These are phyloP conservation scores for Chiua virens DNA, from an alignment of 768 basidiomycete species.

Conservation along the genomic window DNA sequence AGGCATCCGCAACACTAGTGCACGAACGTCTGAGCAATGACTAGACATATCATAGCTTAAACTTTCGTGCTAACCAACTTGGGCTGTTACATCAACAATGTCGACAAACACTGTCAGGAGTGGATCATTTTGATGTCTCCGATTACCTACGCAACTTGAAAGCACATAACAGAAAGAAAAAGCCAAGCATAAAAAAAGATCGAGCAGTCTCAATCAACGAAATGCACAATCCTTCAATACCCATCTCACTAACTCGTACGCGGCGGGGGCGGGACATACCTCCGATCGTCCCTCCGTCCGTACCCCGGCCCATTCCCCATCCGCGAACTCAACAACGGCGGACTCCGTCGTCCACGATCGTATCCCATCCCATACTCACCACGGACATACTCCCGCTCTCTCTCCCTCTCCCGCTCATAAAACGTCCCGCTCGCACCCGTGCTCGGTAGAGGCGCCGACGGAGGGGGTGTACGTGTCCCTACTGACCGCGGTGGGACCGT, in stretches of 20 bases:
- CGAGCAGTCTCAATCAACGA: too few relatives aligned
- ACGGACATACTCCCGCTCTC: slow-evolving; percentile 39
- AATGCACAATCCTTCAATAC: too few relatives aligned
- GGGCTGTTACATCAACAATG: too few relatives aligned
- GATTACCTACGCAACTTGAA: too few relatives aligned
- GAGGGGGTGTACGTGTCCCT: slow-evolving; percentile 22
- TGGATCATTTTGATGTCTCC: too few relatives aligned
- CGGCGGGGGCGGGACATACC: slow-evolving; percentile 35
- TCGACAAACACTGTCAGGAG: too few relatives aligned
- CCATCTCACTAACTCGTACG: slow-evolving; percentile 2
- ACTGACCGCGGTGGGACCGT: slow-evolving; percentile 4
- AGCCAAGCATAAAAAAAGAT: too few relatives aligned
- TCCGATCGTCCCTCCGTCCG: slow-evolving; percentile 34
- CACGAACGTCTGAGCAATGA: too few relatives aligned
- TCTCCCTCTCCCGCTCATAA: slow-evolving; percentile 31
- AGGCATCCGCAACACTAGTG: too few relatives aligned
- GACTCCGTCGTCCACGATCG: slow-evolving; percentile 32
- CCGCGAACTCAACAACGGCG: slow-evolving; percentile 23
- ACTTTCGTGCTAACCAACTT: too few relatives aligned
- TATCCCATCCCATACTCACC: slow-evolving; percentile 34
- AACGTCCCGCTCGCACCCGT: slow-evolving; percentile 26
- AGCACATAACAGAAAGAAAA: too few relatives aligned
- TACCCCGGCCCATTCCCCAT: slow-evolving; percentile 16
- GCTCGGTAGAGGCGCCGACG: slow-evolving; percentile 24
- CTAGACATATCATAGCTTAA: too few relatives aligned